Evolutionary conservation across 495 filamentous ascomycete species (phyloP).

Genomic region (Xeromyces bisporus): DNA sequence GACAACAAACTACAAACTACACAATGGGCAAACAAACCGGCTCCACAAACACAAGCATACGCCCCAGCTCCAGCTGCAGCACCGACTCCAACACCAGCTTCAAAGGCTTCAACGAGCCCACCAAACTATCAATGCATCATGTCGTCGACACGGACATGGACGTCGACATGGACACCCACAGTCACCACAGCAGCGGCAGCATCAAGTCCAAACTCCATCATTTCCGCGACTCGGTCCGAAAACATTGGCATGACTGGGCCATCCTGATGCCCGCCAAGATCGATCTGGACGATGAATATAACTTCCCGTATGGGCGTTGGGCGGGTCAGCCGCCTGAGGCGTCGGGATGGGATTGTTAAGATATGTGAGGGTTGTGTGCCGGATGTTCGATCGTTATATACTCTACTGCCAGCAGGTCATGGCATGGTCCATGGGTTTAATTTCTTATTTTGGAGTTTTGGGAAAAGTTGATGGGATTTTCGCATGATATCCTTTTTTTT

Average conservation of each 20-base stretch:
- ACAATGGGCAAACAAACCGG: not conserved
- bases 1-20: not conserved
- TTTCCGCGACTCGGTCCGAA: not conserved
- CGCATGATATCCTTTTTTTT: too few relatives aligned
- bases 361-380: too few relatives aligned
- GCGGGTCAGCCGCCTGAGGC: not conserved
- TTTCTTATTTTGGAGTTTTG: too few relatives aligned
- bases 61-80: not conserved
- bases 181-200: not conserved
- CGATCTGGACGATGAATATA: slow-evolving; percentile 4
- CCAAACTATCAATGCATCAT: not conserved
- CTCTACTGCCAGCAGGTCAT: too few relatives aligned
- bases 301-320: slow-evolving; percentile 2
- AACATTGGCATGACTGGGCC: slow-evolving; percentile 4
- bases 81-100: not conserved
- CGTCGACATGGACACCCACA: not conserved
- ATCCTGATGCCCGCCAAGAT: slow-evolving; percentile 4
- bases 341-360: not conserved
- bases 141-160: not conserved
- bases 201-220: not conserved
- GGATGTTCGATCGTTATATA: too few relatives aligned
- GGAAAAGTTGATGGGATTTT: too few relatives aligned
- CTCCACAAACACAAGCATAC: not conserved
- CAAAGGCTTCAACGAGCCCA: not conserved
- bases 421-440: too few relatives aligned